Conservation (phyloP, 805 yeast species). For the Wickerhamomyces tratensis region DNA sequence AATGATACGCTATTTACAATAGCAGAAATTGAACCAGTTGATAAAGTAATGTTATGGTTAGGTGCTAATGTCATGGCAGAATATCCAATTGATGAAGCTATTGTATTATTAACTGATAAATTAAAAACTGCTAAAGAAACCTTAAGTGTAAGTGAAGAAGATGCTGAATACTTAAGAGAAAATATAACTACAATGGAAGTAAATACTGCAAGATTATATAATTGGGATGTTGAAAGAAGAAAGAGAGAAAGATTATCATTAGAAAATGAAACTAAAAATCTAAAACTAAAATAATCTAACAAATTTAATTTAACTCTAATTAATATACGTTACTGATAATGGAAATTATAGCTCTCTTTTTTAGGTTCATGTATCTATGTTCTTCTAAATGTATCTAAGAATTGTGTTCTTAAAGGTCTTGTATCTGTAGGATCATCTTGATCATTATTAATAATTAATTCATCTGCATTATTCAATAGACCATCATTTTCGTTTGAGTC, state of each 20-base stretch:
- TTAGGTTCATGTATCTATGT: no score
- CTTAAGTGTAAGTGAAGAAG: conserved; percentile 62
- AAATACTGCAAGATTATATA: conserved; percentile 85
- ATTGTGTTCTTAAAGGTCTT: conserved; percentile 38
- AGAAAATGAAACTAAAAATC: conserved; percentile 29
- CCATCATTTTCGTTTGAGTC: no score
- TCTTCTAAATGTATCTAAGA: conserved; percentile 35
- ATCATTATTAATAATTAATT: conserved; percentile 12
- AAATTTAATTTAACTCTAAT: no score
- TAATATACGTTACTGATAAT: no score
- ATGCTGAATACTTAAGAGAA: conserved; percentile 72
- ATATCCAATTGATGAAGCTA: conserved; percentile 85
- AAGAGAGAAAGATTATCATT: conserved; percentile 29
- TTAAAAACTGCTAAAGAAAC: conserved; percentile 53
- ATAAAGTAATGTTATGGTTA: conserved; percentile 82
- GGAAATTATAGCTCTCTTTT: no score
- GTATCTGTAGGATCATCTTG: conserved; percentile 17
- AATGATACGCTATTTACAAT: conserved; percentile 88
- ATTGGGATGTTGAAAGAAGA: conserved; percentile 81
- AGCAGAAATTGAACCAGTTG: conserved; percentile 58
- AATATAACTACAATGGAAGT: conserved; percentile 97
- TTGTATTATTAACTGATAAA: conserved; percentile 52
- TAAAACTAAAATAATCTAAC: conserved; percentile 8
- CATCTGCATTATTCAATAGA: background rate
- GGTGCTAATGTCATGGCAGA: conserved; percentile 98